Evolutionary conservation across 345 rosid species (phyloP).

Genomic region (Populus euphratica): DNA sequence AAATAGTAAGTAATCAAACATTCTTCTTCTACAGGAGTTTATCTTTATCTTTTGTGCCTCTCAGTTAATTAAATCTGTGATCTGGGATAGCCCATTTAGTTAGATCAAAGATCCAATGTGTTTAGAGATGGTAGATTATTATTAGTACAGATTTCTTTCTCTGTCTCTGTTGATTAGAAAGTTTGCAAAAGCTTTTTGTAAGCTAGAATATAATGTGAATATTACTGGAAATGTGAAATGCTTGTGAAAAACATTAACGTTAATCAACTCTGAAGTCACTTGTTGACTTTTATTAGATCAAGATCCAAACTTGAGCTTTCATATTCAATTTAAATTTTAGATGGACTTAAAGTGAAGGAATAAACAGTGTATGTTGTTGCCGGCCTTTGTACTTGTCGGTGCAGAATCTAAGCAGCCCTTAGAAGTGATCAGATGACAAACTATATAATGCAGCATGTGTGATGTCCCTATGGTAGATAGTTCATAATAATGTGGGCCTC

Average conservation of each 20-base stretch:
- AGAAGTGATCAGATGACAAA: not conserved
- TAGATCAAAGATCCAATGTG: constrained; percentile 6
- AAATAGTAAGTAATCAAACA: not conserved
- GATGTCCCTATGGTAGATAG: not conserved
- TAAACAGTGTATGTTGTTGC: not conserved
- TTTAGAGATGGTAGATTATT: not conserved
- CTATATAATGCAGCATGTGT: constrained; percentile 1
- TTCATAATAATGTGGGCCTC: not conserved
- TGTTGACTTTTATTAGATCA: not conserved
- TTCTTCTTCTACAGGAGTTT: not conserved
- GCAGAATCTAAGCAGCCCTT: not conserved
- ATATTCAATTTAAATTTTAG: not conserved
- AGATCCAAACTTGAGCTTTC: not conserved
- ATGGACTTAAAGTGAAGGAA: not conserved
- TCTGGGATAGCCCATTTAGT: constrained; percentile 1
- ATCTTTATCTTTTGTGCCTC: not conserved
- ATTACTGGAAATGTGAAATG: not conserved
- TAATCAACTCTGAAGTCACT: not conserved
- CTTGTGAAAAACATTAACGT: not conserved
- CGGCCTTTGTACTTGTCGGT: not conserved
- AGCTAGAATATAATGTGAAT: not conserved
- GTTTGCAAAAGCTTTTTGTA: not conserved
- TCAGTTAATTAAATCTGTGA: not conserved
- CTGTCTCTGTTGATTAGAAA: not conserved
- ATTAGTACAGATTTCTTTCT: not conserved